Base-by-base conservation (phyloP, 495 filamentous ascomycete genomes). In the Penicillium steckii region DNA sequence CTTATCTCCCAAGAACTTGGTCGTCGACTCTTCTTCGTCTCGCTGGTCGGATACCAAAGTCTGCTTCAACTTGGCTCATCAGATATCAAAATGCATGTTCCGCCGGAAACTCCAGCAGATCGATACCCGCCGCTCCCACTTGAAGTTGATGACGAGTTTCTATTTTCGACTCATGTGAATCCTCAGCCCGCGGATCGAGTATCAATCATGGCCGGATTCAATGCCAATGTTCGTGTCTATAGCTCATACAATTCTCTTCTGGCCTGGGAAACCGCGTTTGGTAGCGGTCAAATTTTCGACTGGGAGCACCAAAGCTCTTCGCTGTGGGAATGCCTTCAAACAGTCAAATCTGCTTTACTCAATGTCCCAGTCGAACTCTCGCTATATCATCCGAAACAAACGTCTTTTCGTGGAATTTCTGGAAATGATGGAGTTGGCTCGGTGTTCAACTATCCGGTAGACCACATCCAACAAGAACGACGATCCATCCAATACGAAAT, bases 111-210 rank as follows among this genome's bases (percentile, higher is more conserved):
- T 0, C 79, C 83, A 3, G 81, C 74, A 17, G 81, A 89, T 23
- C 86, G 84, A 3, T 91, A 92, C 64, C 90, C 91, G 1, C 88
- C 89, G n/a, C 69, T 90, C 2, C 91, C 91, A 0, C 60, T 81
- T 4, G 89, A 92, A 53, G 73, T 91, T 3, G 91, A 96, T 59
- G 90, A 96, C 58, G 81, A 85, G 25, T 91, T 78, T 52, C 84
- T 96, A 42, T 83, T 80, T 45, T 55, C 81, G 0, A 77, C 78
- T 2, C 80, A 86, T 49, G 75, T 87, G 41, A 72, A 82, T 24
- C 70, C 71, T 2, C 90, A 92, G 56, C 86, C 88, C 3, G 60
- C 79, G 9, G 80, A 75, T 6, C 69, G 76, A 10, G 66, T 89
- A 1, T 87, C 89, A 0, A 70, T 80, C 7, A 65, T 93, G 7